phyloP scores from a whole-genome alignment of 305 asterid genomes.

The Fraxinus latifolia region DNA sequence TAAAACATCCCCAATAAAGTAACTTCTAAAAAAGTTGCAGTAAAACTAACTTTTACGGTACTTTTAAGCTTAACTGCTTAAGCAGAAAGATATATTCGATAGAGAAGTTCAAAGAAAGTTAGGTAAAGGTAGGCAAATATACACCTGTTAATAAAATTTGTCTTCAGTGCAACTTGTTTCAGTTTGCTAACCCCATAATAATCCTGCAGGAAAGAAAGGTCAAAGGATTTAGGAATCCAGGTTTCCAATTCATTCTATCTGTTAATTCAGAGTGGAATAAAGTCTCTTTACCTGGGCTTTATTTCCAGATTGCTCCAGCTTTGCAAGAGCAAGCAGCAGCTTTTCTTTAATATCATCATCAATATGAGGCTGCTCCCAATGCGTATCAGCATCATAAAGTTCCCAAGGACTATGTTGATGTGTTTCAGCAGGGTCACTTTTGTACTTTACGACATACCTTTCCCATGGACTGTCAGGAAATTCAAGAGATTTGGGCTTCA shows the following conservation, averaged over 20 bases:
- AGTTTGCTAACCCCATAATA: constrained; percentile 68
- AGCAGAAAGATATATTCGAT: neutral
- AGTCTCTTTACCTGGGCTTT: constrained; percentile 51
- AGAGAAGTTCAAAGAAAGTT: neutral
- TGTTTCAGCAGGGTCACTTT: constrained; percentile 68
- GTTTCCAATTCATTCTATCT: constrained; percentile 19
- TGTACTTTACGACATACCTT: constrained; percentile 74
- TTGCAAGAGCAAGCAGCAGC: constrained; percentile 53
- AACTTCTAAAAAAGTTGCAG: neutral
- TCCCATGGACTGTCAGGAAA: constrained; percentile 99
- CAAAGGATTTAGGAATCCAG: constrained; percentile 3
- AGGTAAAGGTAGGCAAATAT: constrained; percentile 11
- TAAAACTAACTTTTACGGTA: neutral
- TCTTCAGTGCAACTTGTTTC: constrained; percentile 64
- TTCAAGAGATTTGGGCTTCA: constrained; percentile 67
- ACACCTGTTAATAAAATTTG: constrained; percentile 74
- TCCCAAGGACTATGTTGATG: constrained; percentile 99
- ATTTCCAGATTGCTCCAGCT: constrained; percentile 63
- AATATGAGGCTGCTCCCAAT: constrained; percentile 74
- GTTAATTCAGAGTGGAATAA: neutral
- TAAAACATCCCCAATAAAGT: neutral
- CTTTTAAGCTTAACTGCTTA: neutral
- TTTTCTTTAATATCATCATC: constrained; percentile 51
- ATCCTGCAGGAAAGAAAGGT: constrained; percentile 56
- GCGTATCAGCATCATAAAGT: constrained; percentile 58